phyloP scores from a whole-genome alignment of 768 basidiomycete genomes.

The Leccinellum luteum region DNA sequence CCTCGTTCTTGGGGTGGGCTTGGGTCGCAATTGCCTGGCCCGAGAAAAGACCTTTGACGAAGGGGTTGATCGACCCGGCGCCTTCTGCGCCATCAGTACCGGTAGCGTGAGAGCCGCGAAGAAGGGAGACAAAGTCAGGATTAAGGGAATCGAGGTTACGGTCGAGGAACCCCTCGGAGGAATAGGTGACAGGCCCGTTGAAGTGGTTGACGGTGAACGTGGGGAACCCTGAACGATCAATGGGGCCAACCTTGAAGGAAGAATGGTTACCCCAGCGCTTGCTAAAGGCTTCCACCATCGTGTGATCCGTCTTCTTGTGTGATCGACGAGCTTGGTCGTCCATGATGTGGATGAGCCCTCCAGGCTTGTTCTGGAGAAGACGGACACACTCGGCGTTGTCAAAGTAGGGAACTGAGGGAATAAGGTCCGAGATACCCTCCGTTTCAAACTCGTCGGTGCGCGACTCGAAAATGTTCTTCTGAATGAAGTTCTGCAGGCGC shows the following conservation, averaged over 20 bases:
- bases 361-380: constrained; percentile 80
- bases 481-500: constrained; percentile 79
- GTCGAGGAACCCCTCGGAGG: constrained; percentile 85
- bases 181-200: constrained; percentile 89
- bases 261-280: constrained; percentile 96
- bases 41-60: constrained; percentile 87
- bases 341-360: constrained; percentile 95
- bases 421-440: constrained; percentile 72
- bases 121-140: constrained; percentile 87
- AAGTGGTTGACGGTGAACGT: constrained; percentile 93
- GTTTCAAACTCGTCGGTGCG: constrained; percentile 80
- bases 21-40: constrained; percentile 88
- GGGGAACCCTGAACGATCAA: constrained; percentile 75
- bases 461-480: constrained; percentile 75
- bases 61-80: constrained; percentile 83
- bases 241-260: constrained; percentile 78
- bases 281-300: constrained; percentile 91
- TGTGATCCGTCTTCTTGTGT: constrained; percentile 88
- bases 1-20: constrained; percentile 89
- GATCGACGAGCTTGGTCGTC: constrained; percentile 89
- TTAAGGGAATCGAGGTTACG: constrained; percentile 87
- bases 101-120: constrained; percentile 55
- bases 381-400: constrained; percentile 91
- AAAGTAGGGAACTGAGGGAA: constrained; percentile 75
- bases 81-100: constrained; percentile 53